phyloP scores from a whole-genome alignment of 129 eudicot species.

The Erigeron canadensis region DNA sequence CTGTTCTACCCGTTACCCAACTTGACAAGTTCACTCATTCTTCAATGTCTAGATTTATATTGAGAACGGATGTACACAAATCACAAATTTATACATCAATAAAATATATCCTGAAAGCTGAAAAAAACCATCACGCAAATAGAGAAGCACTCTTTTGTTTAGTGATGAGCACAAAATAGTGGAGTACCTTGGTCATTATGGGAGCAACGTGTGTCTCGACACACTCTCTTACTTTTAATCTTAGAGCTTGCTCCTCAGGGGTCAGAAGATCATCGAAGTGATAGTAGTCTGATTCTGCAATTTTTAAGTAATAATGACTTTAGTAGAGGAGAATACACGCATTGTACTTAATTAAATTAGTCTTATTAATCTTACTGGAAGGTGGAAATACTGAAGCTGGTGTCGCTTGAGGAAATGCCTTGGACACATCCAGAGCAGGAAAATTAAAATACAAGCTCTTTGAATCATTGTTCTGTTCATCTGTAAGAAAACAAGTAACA shows the following conservation, averaged over 20 bases:
- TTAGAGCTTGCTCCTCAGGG: slow-evolving; percentile 65
- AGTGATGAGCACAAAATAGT: not conserved
- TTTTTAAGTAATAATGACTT: slow-evolving; percentile 2
- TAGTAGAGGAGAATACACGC: slow-evolving; percentile 10
- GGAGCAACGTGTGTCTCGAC: slow-evolving; percentile 93
- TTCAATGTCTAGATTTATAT: too few relatives aligned
- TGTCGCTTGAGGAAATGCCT: slow-evolving; percentile 97
- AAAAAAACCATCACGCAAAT: too few relatives aligned
- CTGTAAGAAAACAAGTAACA: slow-evolving; percentile 38
- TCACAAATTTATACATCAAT: too few relatives aligned
- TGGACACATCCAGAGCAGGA: slow-evolving; percentile 81
- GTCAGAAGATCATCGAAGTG: slow-evolving; percentile 83
- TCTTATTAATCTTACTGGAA: slow-evolving; percentile 56
- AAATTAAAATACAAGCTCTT: slow-evolving; percentile 48
- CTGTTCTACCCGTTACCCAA: too few relatives aligned
- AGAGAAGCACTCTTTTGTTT: too few relatives aligned
- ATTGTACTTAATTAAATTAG: not conserved
- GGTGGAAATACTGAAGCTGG: slow-evolving; percentile 95
- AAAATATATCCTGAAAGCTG: too few relatives aligned
- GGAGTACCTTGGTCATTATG: slow-evolving; percentile 79
- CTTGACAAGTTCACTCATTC: too few relatives aligned
- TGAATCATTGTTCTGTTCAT: slow-evolving; percentile 49
- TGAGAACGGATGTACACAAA: too few relatives aligned
- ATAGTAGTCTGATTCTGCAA: slow-evolving; percentile 89
- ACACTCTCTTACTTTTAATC: slow-evolving; percentile 73